Conservation (phyloP, 345 rosid species). For the Mangifera indica region DNA sequence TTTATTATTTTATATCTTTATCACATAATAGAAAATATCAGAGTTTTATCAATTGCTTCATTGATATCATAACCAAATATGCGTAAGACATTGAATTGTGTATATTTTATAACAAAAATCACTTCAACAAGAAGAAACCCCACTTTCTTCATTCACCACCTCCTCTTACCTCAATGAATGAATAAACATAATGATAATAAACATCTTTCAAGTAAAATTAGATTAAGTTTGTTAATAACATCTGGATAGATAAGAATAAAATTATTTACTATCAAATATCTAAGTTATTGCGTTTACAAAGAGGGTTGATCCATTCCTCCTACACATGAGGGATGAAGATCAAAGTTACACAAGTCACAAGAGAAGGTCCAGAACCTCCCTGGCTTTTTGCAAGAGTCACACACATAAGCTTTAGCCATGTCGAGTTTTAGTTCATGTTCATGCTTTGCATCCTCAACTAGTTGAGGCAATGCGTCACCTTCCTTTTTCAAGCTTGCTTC, state of each 20-base stretch:
- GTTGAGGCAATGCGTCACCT: conserved; percentile 59
- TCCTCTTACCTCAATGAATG: too few relatives aligned
- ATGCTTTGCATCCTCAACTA: conserved; percentile 58
- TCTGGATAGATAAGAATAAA: background rate
- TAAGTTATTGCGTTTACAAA: background rate
- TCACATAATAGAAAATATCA: too few relatives aligned
- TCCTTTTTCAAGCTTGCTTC: conserved; percentile 54
- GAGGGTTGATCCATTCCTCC: conserved; percentile 27
- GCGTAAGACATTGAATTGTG: too few relatives aligned
- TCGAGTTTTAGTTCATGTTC: conserved; percentile 65
- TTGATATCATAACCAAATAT: too few relatives aligned
- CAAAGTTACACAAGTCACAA: conserved; percentile 67
- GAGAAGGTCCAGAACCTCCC: conserved; percentile 85
- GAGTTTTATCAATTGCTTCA: too few relatives aligned
- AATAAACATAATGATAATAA: too few relatives aligned
- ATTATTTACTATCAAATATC: background rate
- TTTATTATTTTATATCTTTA: too few relatives aligned
- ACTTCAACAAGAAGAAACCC: too few relatives aligned
- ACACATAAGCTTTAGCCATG: conserved; percentile 74
- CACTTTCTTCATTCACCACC: too few relatives aligned
- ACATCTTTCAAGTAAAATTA: too few relatives aligned
- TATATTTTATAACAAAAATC: too few relatives aligned
- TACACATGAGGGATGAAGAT: conserved; percentile 74
- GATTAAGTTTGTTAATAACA: background rate
- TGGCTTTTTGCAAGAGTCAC: conserved; percentile 56